phyloP scores from a whole-genome alignment of 345 rosid genomes.

The Bruguiera gymnorhiza region DNA sequence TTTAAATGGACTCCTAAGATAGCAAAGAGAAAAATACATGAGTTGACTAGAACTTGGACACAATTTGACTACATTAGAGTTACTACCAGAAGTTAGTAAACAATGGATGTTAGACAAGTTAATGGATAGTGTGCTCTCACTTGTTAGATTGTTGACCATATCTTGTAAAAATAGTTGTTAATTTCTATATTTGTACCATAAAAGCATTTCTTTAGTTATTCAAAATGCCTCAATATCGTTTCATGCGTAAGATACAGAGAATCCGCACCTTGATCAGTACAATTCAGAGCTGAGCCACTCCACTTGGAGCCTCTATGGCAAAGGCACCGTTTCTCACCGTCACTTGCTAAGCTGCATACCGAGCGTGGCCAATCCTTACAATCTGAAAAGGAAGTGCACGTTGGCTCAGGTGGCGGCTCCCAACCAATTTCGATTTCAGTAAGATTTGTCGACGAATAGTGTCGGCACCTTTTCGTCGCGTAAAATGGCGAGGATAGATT shows the following conservation, averaged over 20 bases:
- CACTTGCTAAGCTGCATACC: slow-evolving; percentile 23
- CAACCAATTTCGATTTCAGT: slow-evolving; percentile 54
- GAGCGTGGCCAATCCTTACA: slow-evolving; percentile 62
- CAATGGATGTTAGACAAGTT: no score
- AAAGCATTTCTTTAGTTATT: no score
- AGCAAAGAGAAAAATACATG: background rate
- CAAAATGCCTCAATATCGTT: background rate
- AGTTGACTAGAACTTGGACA: background rate
- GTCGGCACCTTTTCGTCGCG: background rate
- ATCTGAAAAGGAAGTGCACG: slow-evolving; percentile 40
- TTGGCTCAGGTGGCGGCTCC: slow-evolving; percentile 55
- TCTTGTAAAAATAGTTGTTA: no score
- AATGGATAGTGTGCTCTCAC: no score
- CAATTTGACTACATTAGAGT: no score
- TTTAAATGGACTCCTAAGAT: background rate
- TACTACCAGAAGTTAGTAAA: no score
- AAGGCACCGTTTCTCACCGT: slow-evolving; percentile 42
- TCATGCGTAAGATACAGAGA: background rate
- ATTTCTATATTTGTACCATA: no score
- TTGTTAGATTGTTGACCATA: no score
- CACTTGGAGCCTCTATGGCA: slow-evolving; percentile 43
- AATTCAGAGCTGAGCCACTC: slow-evolving; percentile 44
- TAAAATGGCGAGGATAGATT: slow-evolving; percentile 34
- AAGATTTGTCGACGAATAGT: background rate
- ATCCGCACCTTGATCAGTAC: slow-evolving; percentile 38